Evolutionary conservation across 2,329 filamentous ascomycete species (phyloP).

Genomic region (Fusarium graminum): DNA sequence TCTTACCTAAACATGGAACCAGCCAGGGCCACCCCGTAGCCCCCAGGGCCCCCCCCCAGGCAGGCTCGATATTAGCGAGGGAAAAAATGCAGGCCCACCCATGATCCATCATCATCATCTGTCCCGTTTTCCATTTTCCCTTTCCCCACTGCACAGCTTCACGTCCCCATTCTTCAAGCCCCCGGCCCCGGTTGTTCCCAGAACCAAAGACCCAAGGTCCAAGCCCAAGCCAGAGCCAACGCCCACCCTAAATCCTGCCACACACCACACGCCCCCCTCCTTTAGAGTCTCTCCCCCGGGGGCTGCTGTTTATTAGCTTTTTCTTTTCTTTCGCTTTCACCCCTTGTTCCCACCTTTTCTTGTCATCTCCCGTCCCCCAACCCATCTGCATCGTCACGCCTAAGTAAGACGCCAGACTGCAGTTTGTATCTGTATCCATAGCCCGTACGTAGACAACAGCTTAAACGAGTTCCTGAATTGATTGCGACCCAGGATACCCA

Average conservation of each 20-base stretch:
- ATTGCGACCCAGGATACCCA: slow-evolving; percentile 30
- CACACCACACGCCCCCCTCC: slow-evolving; percentile 30
- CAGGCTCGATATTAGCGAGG: slow-evolving; percentile 4
- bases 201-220: slow-evolving; percentile 1
- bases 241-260: slow-evolving; percentile 1
- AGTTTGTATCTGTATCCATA: background rate
- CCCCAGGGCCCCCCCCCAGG: background rate
- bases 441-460: background rate
- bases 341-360: slow-evolving; percentile 39
- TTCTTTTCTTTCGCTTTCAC: slow-evolving; percentile 8
- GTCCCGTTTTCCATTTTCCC: slow-evolving; percentile 15
- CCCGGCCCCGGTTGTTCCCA: slow-evolving; percentile 21
- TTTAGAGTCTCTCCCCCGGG: slow-evolving; percentile 6
- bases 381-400: slow-evolving; percentile 39
- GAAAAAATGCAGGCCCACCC: slow-evolving; percentile 28
- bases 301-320: slow-evolving; percentile 9
- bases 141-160: slow-evolving; percentile 39
- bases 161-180: slow-evolving; percentile 27
- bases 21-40: slow-evolving; percentile 1
- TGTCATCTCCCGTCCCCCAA: slow-evolving; percentile 45
- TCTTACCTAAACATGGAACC: slow-evolving; percentile 18
- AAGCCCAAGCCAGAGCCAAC: background rate
- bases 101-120: slow-evolving; percentile 39
- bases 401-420: slow-evolving; percentile 12
- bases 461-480: background rate